Percentiles rank a stretch among this genome's conserved stretches.
Conservation (phyloP, 1,284 basidiomycete genomes). For the Moesziomyces parantarcticus region DNA sequence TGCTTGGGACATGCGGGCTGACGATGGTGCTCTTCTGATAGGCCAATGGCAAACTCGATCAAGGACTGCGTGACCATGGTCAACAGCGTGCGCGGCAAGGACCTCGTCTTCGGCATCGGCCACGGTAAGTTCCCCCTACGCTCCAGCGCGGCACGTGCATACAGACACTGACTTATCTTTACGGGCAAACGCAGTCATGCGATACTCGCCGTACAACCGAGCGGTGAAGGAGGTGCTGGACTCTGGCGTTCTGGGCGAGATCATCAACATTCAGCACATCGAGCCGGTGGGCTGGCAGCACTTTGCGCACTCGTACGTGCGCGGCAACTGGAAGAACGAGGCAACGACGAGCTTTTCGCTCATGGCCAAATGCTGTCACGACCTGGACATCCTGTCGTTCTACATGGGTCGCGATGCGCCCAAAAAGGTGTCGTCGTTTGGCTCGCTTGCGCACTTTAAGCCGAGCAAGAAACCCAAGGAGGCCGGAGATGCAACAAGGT, state of each 20-base stretch:
- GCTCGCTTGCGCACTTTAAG: slow-evolving; percentile 36
- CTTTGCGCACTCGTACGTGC: slow-evolving; percentile 42
- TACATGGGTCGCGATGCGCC: slow-evolving; percentile 37
- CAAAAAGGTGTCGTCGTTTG: slow-evolving; percentile 26
- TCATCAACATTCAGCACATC: slow-evolving; percentile 47
- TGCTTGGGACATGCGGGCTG: not conserved
- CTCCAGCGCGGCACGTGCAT: not conserved
- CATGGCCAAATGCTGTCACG: slow-evolving; percentile 43
- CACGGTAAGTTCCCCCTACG: slow-evolving; percentile 10
- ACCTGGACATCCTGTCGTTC: slow-evolving; percentile 38
- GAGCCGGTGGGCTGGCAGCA: slow-evolving; percentile 43
- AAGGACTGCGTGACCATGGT: slow-evolving; percentile 38
- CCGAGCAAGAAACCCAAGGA: slow-evolving; percentile 38
- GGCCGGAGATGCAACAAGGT: slow-evolving; percentile 29
- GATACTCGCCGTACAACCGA: slow-evolving; percentile 39
- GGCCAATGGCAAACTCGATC: slow-evolving; percentile 41
- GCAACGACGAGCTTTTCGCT: slow-evolving; percentile 37
- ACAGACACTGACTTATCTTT: not conserved
- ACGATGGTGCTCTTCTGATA: not conserved
- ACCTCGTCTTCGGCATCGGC: slow-evolving; percentile 33
- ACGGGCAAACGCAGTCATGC: slow-evolving; percentile 9
- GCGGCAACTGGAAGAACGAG: slow-evolving; percentile 41
- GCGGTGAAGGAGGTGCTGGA: slow-evolving; percentile 37
- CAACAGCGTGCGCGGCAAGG: slow-evolving; percentile 25
- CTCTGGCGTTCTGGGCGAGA: slow-evolving; percentile 35